phyloP scores from a whole-genome alignment of 768 basidiomycete genomes.

The Omphalotus guepiniiformis region DNA sequence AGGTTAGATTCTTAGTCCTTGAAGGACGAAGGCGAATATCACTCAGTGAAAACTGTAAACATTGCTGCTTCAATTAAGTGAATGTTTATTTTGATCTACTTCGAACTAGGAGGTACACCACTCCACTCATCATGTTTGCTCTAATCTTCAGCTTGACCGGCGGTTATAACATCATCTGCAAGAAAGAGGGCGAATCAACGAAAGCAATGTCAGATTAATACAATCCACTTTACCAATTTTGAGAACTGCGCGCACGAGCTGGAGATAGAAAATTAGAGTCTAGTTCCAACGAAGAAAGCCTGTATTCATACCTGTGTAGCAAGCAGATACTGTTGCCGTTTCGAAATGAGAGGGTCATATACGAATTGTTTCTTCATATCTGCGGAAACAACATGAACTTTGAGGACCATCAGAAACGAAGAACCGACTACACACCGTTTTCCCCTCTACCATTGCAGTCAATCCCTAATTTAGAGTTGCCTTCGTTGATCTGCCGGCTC shows the following conservation, averaged over 20 bases:
- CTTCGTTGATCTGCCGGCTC: constrained; percentile 86
- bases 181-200: constrained; percentile 10
- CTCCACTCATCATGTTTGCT: too few species aligned
- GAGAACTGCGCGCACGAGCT: constrained; percentile 82
- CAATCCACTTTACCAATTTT: constrained; percentile 65
- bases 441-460: constrained; percentile 85
- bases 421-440: constrained; percentile 58
- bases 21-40: too few species aligned
- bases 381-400: constrained; percentile 25
- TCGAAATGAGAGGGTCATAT: constrained; percentile 95
- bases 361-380: constrained; percentile 99
- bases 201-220: neutral
- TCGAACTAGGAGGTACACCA: too few species aligned
- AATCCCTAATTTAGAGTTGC: constrained; percentile 83
- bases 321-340: constrained; percentile 92
- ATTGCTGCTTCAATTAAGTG: too few species aligned
- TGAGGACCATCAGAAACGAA: neutral
- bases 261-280: constrained; percentile 9
- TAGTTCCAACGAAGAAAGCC: neutral
- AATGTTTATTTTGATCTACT: too few species aligned
- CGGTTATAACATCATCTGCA: constrained; percentile 80
- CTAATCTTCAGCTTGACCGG: constrained; percentile 69
- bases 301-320: constrained; percentile 77
- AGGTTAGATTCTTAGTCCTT: too few species aligned
- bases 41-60: too few species aligned